These are phyloP conservation scores for Nicotiana benthamiana DNA, from an alignment of 257 asterid genomes.

Conservation along the genomic window DNA sequence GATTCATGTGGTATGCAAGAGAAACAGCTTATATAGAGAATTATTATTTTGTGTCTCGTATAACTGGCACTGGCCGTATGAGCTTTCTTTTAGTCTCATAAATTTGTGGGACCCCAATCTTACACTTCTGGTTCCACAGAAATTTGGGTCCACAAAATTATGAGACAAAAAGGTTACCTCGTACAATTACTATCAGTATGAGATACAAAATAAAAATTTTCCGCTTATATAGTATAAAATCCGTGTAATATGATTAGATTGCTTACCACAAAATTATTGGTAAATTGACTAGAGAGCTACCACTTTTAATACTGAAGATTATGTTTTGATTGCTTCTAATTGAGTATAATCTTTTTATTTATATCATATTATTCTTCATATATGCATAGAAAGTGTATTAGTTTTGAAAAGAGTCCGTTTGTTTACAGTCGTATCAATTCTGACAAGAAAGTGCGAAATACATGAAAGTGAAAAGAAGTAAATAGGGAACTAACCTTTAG, in stretches of 20 bases:
- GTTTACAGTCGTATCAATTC: neutral
- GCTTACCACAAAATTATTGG: neutral
- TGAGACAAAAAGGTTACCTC: too few species aligned
- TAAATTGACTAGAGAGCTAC: neutral
- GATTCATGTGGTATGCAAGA: neutral
- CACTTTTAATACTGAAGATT: neutral
- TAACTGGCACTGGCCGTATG: too few species aligned
- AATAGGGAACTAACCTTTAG: conserved; percentile 40
- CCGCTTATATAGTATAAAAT: too few species aligned
- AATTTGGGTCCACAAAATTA: too few species aligned
- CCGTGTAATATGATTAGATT: neutral
- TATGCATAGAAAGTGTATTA: neutral
- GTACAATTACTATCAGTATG: too few species aligned
- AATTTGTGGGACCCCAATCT: too few species aligned
- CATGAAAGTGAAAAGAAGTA: neutral
- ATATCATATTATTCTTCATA: neutral
- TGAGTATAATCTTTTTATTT: neutral
- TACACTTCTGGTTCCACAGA: too few species aligned
- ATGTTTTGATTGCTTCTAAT: neutral
- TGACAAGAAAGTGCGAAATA: neutral
- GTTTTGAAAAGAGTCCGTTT: neutral
- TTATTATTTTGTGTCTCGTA: too few species aligned
- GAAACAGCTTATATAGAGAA: neutral
- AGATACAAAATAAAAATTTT: too few species aligned
- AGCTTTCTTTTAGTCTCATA: too few species aligned